Evolutionary conservation across 1,284 basidiomycete genomes (phyloP).

Genomic region (Sanghuangporus baumii): DNA sequence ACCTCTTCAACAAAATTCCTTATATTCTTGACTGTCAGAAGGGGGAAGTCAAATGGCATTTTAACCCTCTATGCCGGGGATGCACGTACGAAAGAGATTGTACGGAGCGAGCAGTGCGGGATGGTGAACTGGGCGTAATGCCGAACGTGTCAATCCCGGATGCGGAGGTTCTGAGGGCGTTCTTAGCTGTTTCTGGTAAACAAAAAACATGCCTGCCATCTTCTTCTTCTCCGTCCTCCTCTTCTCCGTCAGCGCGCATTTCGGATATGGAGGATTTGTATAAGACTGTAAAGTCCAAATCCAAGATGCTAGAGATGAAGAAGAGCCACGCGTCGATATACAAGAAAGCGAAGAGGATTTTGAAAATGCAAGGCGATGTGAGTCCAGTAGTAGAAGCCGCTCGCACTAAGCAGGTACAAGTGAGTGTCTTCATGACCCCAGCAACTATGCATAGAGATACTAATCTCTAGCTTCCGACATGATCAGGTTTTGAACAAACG

Average conservation of each 20-base stretch:
- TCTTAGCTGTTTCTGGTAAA: constrained; percentile 29
- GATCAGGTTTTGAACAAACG: constrained; percentile 35
- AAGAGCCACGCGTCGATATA: constrained; percentile 37
- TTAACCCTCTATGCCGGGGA: constrained; percentile 39
- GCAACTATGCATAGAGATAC: not conserved
- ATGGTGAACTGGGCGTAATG: constrained; percentile 36
- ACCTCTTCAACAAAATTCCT: constrained; percentile 37
- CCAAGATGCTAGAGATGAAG: constrained; percentile 35
- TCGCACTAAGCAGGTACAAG: constrained; percentile 28
- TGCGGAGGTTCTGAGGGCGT: constrained; percentile 30
- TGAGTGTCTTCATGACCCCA: not conserved
- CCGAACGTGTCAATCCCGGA: constrained; percentile 41
- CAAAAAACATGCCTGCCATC: not conserved
- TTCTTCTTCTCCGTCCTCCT: no score
- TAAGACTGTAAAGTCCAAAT: constrained; percentile 41
- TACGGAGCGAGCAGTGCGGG: constrained; percentile 28
- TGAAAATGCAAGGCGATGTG: constrained; percentile 22
- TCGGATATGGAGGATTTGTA: constrained; percentile 22
- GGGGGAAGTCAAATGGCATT: constrained; percentile 38
- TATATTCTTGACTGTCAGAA: constrained; percentile 29
- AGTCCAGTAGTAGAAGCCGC: constrained; percentile 39
- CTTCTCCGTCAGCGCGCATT: no score
- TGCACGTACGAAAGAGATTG: constrained; percentile 38
- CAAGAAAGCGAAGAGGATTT: constrained; percentile 36
- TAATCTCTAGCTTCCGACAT: not conserved